Evolutionary conservation across 768 basidiomycete genomes (phyloP), one percentile per base, ranked within the genome.

Genomic region (Lentinus brumalis): DNA sequence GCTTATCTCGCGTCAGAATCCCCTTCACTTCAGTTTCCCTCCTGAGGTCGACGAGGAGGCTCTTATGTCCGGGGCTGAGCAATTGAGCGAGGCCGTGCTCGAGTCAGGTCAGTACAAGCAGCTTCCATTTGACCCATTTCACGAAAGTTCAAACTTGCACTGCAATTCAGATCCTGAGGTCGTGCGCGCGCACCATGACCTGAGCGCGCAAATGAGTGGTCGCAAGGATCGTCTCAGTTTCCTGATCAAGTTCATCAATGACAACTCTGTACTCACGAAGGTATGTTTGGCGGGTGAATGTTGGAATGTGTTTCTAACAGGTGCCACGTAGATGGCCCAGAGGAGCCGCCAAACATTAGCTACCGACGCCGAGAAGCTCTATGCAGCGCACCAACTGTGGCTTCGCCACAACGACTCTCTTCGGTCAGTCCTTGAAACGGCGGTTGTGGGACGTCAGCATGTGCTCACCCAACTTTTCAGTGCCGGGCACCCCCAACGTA

Each of bases 241-340:
- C 81, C 79, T 98, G n/a, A 91, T 96, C 65, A 82, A 81, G 29
- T 96, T 94, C 71, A 91, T 97, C 68, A 91, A 94, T 47, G 88
- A 92, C 54, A 96, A 96, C 71, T 87, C 83, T 0, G 88, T 88
- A 5, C 77, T 96, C 39, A 78, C 77, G 41, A 93, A 91, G 81
- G 94, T 91, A 35, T 64, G 75, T 56, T 14, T n/a, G 42, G 49
- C 14, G 2, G 3, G 10, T 5, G 42, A 42, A 29, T 5, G 5
- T 42, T 6, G 29, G 12, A 44, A 10, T 4, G 4, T 5, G 1
- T 10, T 18, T 2, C 54, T 56, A 39, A 56, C 26, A 18, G 15
- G 46, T 31, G 49, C 26, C 18, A 31, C n/a, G 21, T 67, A 96
- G 93, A 87, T 96, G 73, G 89, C 94, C 8, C 92, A 92, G 77